Base-by-base conservation (phyloP, 2,329 filamentous ascomycete species). In the Pseudocercospora crystallina region DNA sequence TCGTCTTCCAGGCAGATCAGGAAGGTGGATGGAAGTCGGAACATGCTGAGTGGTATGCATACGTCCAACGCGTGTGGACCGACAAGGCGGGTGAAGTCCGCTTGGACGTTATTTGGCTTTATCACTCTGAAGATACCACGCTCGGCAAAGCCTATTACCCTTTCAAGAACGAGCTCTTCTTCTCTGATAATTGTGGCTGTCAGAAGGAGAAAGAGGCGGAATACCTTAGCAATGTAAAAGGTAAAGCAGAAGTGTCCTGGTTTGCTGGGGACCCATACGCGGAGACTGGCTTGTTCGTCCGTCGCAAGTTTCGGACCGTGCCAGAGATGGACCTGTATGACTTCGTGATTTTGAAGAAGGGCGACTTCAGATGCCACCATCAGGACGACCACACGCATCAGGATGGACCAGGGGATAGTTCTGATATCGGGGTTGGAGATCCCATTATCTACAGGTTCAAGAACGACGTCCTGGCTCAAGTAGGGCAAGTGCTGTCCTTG, bases 111-210 rank as follows among this genome's bases (percentile, higher is more conserved):
- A 76, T 87, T 1, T 94, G 88, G 88, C 73, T 94, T 0, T 92
- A 91, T 58, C 76, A 80, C 2, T 80, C 88, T 0, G 73, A 76
- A 0, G 85, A 94, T 47, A 94, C 89, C 0, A 80, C 85, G 0
- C 87, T 90, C 37, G 80, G 77, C 0, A 71, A 79, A 5, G 83
- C 85, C 69, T 77, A 76, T 8, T 95, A 92, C 59, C 85, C 85
- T 0, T 84, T 82, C 67, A 55, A 70, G 0, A 87, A 90, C 44
- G 89, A 95, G 67, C 68, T 94, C 0, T 94, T 94, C 54, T 69
- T 92, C 0, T 89, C 84, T 0, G 81, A 90, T 43, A 83, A 90
- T 51, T 92, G 89, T 69, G 86, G 84, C 1, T 94, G 89, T 55
- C 65, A 72, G 0, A 73, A 80, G 10, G 13, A 33, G 8, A 29